Percentiles rank a stretch among this genome's conserved stretches.
Evolutionary conservation across 2,329 filamentous ascomycete genomes (phyloP).

Genomic region (Monosporascus sp.): DNA sequence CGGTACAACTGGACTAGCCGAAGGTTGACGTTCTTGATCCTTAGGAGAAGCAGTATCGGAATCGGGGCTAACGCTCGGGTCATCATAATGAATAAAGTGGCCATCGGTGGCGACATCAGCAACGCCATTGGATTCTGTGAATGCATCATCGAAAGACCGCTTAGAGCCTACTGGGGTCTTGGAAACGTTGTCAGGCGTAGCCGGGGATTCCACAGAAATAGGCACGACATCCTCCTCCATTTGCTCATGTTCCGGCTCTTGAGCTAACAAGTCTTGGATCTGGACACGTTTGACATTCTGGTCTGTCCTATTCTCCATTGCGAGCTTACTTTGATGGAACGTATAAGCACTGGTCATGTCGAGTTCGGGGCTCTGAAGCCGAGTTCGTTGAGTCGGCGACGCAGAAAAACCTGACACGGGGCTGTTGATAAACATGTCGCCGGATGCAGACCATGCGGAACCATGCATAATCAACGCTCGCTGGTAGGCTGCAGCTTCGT

Average conservation of each 20-base stretch:
- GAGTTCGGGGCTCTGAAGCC: constrained; percentile 15
- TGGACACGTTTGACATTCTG: constrained; percentile 16
- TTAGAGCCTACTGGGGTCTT: constrained; percentile 9
- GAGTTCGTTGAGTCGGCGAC: constrained; percentile 1
- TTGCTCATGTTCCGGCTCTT: constrained; percentile 15
- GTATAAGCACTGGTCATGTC: constrained; percentile 29
- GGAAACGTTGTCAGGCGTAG: neutral
- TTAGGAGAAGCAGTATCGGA: too few relatives aligned
- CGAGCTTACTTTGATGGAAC: constrained; percentile 25
- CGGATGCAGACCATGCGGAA: constrained; percentile 22
- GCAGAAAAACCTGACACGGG: constrained; percentile 10
- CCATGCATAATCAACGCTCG: neutral
- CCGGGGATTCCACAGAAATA: neutral
- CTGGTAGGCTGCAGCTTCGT: neutral
- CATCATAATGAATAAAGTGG: too few relatives aligned
- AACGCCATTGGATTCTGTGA: constrained; percentile 1
- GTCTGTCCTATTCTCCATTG: constrained; percentile 5
- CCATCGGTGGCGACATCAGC: neutral
- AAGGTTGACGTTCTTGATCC: neutral
- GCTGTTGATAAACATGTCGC: constrained; percentile 29
- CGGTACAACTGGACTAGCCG: neutral
- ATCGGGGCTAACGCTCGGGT: too few relatives aligned
- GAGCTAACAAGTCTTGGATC: constrained; percentile 23
- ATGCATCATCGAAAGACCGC: constrained; percentile 23
- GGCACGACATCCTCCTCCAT: neutral